Base-by-base conservation (phyloP, 176 grass and related monocot species). In the Typha latifolia region DNA sequence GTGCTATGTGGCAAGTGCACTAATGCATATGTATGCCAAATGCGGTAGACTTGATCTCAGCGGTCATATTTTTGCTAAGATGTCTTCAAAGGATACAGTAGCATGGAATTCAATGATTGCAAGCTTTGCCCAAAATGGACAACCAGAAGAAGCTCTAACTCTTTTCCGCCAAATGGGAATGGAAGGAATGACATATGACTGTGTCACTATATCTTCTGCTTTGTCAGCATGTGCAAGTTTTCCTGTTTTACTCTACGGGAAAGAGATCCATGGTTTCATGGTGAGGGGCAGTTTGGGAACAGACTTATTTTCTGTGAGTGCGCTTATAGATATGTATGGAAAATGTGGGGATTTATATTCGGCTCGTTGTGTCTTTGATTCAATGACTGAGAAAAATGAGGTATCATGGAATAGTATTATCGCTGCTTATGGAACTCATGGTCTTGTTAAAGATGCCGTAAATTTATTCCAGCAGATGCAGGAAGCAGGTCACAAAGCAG, bases 351-450 rank as follows among this genome's bases (percentile, higher is more conserved):
- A 85, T 56, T 62, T 96, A 72, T 74, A 88, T 67, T 67, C 84
- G 49, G 84, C 88, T 71, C 63, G 51, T 69, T 68, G 67, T 68
- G 82, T 91, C 70, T 96, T 91, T 69, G 72, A 96, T 24, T 77
- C 66, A 26, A 96, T 84, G 92, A 73, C 77, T 34, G 77, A 81
- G 48, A 96, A 81, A 65, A 91, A 83, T 73, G 85, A 85, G 64
- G 87, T 91, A 6, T 86, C 87, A 77, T 96, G 92, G 87, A 96
- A 91, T 72, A 96, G 81, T 80, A 85, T 96, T 74, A 88, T 91
- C 68, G 56, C 84, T 83, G 79, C 91, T 61, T 88, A 96, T 81
- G 84, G 91, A 31, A 51, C 91, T 67, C 85, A 91, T 68, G 91
- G 91, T 71, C 85, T 76, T 73, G 64, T 96, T 61, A 69, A 84